Evolutionary conservation across 768 basidiomycete species (phyloP), one percentile per base, ranked within the genome.

Genomic region (Amylocystis lapponica): DNA sequence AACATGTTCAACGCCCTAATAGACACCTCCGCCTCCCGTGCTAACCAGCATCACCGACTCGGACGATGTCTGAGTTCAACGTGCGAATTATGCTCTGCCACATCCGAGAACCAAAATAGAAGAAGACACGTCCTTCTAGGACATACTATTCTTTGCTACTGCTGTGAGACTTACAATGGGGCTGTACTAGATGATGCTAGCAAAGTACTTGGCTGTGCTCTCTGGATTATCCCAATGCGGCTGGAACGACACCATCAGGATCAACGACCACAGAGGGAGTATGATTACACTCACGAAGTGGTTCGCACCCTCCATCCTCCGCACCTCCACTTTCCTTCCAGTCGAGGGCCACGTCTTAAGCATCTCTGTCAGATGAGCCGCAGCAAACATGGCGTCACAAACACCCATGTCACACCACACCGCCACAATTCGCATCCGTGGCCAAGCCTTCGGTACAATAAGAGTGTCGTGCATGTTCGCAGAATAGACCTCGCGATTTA

Each of bases 181-280:
- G n/a, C 10, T 9, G n/a, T n/a, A 21, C 21, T 37, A 37, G 8
- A 22, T 21, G 5, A 41, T n/a, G 6, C 16, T 27, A 14, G 29
- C 39, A 8, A 41, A 30, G 19, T 30, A 30, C 12, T 32, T 30
- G 4, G 17, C 27, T 5, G 27, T 31, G 11, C 11, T 20, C 17
- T 41, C 39, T 12, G 39, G 39, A 11, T 41, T 27, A 32, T 41
- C 27, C 27, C 39, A 41, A 16, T 41, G 27, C 11, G 39, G 27
- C 27, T 41, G 27, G n/a, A 25, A 41, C 38, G 21, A 63, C 50
- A 1, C 20, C 46, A 30, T 9, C 9, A 38, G 11, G 17, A 38
- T 38, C 34, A 9, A 21, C 19, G 10, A 11, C 23, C 16, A 20
- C 12, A 10, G 10, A 6, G 12, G 11, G 12, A 38, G 38, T 17